Evolutionary conservation across 2,329 filamentous ascomycete species (phyloP).

Genomic region (Cryphonectria japonica): DNA sequence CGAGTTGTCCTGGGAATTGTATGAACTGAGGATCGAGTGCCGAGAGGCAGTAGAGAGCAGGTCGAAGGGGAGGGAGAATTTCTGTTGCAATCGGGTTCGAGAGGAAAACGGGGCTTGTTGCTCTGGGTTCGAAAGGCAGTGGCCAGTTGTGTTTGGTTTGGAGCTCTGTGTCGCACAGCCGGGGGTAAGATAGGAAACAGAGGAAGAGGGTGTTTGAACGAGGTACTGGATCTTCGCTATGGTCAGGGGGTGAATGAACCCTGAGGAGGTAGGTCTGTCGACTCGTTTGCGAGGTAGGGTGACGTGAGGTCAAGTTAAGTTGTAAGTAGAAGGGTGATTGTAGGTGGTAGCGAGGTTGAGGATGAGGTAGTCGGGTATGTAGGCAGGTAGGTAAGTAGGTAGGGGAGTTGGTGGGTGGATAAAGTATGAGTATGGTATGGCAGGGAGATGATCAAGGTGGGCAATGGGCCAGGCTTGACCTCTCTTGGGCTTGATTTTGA

Average conservation of each 20-base stretch:
- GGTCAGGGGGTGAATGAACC: constrained; percentile 7
- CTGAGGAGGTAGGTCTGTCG: not conserved
- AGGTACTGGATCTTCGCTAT: constrained; percentile 9
- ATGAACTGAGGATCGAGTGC: not conserved
- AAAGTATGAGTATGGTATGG: constrained; percentile 7
- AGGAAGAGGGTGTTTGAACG: constrained; percentile 8
- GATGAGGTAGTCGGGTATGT: constrained; percentile 13
- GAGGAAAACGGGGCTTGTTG: constrained; percentile 12
- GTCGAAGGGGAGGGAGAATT: not conserved
- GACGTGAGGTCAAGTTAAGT: not conserved
- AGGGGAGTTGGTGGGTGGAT: constrained; percentile 10
- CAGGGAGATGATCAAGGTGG: constrained; percentile 13
- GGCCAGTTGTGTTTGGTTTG: not conserved
- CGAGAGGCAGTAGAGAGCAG: constrained; percentile 12
- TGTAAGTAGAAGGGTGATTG: not conserved
- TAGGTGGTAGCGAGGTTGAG: not conserved
- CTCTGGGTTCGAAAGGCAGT: not conserved
- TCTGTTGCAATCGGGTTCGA: constrained; percentile 15
- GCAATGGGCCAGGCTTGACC: constrained; percentile 5
- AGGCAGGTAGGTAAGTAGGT: constrained; percentile 11
- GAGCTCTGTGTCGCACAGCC: not conserved
- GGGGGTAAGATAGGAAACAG: constrained; percentile 10
- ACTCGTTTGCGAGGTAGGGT: not conserved
- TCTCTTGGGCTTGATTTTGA: not conserved
- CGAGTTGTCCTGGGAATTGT: constrained; percentile 17